Evolutionary conservation across 371 early-diverging fungal genomes (phyloP).

Genomic region (Rhizopus arrhizus): DNA sequence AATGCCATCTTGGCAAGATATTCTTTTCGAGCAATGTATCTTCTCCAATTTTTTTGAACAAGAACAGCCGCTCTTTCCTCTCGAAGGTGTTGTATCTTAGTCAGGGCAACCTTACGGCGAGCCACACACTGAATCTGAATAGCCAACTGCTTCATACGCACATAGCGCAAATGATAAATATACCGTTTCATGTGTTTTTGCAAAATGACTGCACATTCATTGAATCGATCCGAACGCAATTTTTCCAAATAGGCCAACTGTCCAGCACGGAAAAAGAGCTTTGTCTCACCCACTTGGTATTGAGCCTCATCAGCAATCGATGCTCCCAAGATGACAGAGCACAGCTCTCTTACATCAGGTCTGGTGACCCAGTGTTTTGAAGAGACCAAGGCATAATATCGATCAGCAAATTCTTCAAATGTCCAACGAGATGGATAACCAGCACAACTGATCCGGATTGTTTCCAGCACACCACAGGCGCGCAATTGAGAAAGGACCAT

Average conservation of each 20-base stretch:
- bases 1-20: conserved; percentile 48
- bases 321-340: conserved; percentile 63
- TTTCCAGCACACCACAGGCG: conserved; percentile 99
- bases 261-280: conserved; percentile 98
- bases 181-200: conserved; percentile 88
- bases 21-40: conserved; percentile 64
- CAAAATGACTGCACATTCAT: conserved; percentile 78
- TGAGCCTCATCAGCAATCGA: conserved; percentile 75
- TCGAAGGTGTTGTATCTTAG: conserved; percentile 55
- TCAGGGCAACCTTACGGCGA: conserved; percentile 67
- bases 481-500: conserved; percentile 95
- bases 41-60: conserved; percentile 77
- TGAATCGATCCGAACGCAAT: conserved; percentile 79
- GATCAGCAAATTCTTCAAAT: conserved; percentile 93
- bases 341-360: conserved; percentile 53
- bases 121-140: conserved; percentile 64
- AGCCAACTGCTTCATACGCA: conserved; percentile 61
- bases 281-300: conserved; percentile 93
- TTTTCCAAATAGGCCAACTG: conserved; percentile 92
- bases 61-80: conserved; percentile 72
- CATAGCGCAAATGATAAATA: conserved; percentile 72
- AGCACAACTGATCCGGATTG: conserved; percentile 97
- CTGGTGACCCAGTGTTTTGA: conserved; percentile 66
- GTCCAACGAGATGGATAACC: conserved; percentile 97
- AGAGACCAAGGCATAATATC: conserved; percentile 88